Conservation (phyloP, 345 rosid genomes). For the Gossypium ekmanianum region DNA sequence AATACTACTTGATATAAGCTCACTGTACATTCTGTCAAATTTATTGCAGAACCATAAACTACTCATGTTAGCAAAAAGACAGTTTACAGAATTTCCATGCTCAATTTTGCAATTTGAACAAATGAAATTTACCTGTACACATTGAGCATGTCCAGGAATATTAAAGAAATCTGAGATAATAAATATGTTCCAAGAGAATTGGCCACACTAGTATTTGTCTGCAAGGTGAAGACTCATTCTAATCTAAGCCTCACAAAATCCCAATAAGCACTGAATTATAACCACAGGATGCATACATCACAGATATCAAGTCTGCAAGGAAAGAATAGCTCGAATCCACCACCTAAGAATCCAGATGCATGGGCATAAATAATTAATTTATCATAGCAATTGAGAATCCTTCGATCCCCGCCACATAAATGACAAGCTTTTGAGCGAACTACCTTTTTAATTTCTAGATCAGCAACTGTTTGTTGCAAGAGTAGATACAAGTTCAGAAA, state of each 20-base stretch:
- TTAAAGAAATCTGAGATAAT: conserved; percentile 76
- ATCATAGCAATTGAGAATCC: background rate
- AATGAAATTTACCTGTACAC: conserved; percentile 68
- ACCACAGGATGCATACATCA: background rate
- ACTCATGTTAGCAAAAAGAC: background rate
- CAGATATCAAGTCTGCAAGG: background rate
- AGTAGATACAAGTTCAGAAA: conserved; percentile 91
- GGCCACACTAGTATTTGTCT: conserved; percentile 99
- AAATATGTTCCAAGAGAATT: conserved; percentile 87
- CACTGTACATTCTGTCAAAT: conserved; percentile 90
- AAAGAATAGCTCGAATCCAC: background rate
- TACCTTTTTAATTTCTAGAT: conserved; percentile 42
- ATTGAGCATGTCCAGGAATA: conserved; percentile 97
- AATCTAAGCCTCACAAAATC: conserved; percentile 2
- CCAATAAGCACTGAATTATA: background rate
- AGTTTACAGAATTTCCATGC: background rate
- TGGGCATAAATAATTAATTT: background rate
- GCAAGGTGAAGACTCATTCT: conserved; percentile 27
- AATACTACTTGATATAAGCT: conserved; percentile 91
- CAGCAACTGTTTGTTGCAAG: conserved; percentile 87
- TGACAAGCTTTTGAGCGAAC: background rate
- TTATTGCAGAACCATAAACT: conserved; percentile 11
- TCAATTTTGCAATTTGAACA: background rate
- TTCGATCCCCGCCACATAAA: background rate
- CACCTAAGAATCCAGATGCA: background rate